Evolutionary conservation across 2,329 filamentous ascomycete genomes (phyloP).

Genomic region (Colletotrichum sublineola): DNA sequence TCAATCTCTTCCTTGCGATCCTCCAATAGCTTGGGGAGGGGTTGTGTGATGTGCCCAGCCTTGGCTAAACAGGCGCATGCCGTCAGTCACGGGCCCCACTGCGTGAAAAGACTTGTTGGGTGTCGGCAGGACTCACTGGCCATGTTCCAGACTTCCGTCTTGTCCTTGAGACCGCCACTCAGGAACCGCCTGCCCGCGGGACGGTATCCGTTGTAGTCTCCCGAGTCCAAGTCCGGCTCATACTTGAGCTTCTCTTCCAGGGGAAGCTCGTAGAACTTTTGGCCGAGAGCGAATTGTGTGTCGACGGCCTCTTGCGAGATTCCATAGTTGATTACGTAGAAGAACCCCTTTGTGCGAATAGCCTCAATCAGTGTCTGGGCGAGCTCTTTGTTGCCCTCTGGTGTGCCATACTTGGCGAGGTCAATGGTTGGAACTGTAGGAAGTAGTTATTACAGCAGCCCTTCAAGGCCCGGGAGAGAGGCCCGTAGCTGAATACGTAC

Average conservation of each 20-base stretch:
- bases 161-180: slow-evolving; percentile 55
- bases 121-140: slow-evolving; percentile 47
- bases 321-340: slow-evolving; percentile 73
- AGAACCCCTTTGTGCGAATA: slow-evolving; percentile 60
- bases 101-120: background rate
- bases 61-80: slow-evolving; percentile 42
- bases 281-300: slow-evolving; percentile 70
- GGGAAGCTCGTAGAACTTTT: slow-evolving; percentile 66
- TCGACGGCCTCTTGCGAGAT: slow-evolving; percentile 70
- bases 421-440: slow-evolving; percentile 51
- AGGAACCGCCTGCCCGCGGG: slow-evolving; percentile 58
- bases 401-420: slow-evolving; percentile 51
- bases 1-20: slow-evolving; percentile 69
- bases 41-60: slow-evolving; percentile 49
- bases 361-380: slow-evolving; percentile 50
- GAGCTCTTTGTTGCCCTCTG: slow-evolving; percentile 49
- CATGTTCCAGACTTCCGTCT: slow-evolving; percentile 56
- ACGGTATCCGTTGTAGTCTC: slow-evolving; percentile 70
- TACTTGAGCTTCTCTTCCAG: slow-evolving; percentile 72
- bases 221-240: slow-evolving; percentile 59
- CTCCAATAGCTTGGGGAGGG: slow-evolving; percentile 59
- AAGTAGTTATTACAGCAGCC: background rate
- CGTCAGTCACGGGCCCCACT: background rate
- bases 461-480: background rate
- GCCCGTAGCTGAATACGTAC: slow-evolving; percentile 42